A percentile compares a stretch with the other conserved stretches of the same genome.
These are phyloP conservation scores for Acacia pycnantha DNA, from an alignment of 331 rosid species.

Conservation along the genomic window DNA sequence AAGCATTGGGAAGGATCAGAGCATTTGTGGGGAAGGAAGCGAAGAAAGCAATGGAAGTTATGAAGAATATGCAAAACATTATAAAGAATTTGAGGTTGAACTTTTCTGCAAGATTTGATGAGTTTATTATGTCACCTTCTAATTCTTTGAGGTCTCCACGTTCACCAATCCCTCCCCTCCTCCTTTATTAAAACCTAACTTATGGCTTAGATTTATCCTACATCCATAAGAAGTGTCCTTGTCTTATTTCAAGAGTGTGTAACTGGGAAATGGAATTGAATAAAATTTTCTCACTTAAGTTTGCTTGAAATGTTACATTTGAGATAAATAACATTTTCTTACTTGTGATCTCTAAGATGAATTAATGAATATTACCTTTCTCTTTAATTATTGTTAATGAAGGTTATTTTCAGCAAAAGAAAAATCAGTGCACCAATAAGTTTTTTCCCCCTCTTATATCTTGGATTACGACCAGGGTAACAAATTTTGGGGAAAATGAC, in stretches of 20 bases:
- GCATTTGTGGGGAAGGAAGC: constrained; percentile 47
- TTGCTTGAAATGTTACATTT: not conserved
- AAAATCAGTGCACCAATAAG: too few relatives aligned
- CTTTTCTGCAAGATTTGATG: constrained; percentile 42
- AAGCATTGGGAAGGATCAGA: constrained; percentile 64
- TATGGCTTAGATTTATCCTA: not conserved
- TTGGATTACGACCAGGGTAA: too few relatives aligned
- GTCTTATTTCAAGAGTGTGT: not conserved
- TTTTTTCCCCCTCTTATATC: too few relatives aligned
- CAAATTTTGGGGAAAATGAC: too few relatives aligned
- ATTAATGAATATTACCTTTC: too few relatives aligned
- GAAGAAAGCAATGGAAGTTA: not conserved
- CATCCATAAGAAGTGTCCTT: not conserved
- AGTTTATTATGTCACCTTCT: constrained; percentile 38
- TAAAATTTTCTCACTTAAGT: not conserved
- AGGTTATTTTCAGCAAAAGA: too few relatives aligned
- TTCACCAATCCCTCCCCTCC: not conserved
- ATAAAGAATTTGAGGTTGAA: constrained; percentile 45
- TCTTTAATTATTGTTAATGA: too few relatives aligned
- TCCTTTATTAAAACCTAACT: not conserved
- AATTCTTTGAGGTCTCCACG: not conserved
- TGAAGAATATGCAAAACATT: constrained; percentile 34
- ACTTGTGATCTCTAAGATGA: too few relatives aligned
- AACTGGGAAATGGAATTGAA: not conserved
- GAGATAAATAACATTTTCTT: too few relatives aligned